phyloP scores from a whole-genome alignment of 257 asterid species.

The Coffea eugenioides region DNA sequence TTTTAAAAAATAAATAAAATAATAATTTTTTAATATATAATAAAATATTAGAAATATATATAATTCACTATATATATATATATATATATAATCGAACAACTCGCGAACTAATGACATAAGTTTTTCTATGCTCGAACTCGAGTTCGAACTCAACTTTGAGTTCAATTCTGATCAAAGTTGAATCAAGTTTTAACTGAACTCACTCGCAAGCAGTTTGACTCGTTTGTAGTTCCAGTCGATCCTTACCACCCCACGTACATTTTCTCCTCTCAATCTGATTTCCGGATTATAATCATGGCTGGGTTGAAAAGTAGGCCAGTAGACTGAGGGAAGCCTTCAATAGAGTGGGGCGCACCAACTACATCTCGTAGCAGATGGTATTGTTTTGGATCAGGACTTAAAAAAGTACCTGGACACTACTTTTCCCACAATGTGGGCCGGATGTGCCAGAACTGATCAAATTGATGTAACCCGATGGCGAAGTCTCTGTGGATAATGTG shows the following conservation, averaged over 20 bases:
- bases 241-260: constrained; percentile 62
- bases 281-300: constrained; percentile 28
- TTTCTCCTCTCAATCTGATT: constrained; percentile 14
- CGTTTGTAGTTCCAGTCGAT: too few species aligned
- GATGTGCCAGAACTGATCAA: constrained; percentile 58
- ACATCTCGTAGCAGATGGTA: constrained; percentile 65
- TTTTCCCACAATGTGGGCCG: constrained; percentile 56
- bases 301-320: constrained; percentile 68
- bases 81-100: too few species aligned
- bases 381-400: constrained; percentile 69
- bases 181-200: too few species aligned
- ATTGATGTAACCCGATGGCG: constrained; percentile 76
- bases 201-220: background rate
- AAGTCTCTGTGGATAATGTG: constrained; percentile 63
- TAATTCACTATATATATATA: too few species aligned
- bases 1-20: too few species aligned
- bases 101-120: too few species aligned
- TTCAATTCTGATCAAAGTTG: too few species aligned
- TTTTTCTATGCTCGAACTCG: too few species aligned
- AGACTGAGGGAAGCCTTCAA: constrained; percentile 64
- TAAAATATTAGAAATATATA: too few species aligned
- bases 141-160: too few species aligned
- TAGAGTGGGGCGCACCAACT: constrained; percentile 70
- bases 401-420: constrained; percentile 51
- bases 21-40: too few species aligned